Base-by-base conservation (phyloP, 2,329 filamentous ascomycete genomes). In the Colletotrichum cordylinicola region DNA sequence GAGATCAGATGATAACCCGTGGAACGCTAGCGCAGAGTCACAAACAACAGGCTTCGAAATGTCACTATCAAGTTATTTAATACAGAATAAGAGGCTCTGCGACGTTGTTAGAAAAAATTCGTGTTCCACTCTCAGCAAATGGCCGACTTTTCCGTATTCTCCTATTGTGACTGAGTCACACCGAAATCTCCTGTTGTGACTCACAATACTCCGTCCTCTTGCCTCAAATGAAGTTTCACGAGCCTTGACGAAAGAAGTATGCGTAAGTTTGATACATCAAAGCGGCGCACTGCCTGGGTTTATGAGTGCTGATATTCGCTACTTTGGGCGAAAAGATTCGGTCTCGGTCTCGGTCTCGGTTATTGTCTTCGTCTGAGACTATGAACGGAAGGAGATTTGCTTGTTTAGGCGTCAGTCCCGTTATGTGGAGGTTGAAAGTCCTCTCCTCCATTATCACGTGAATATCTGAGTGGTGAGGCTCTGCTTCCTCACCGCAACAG, bases 91-190 rank as follows among this genome's bases (percentile, higher is more conserved):
- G 39, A 48, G 39, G 18, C 39, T n/a, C 18, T 48, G 9, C 3
- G 2, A 48, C 39, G 18, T n/a, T 1, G 5, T n/a, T 6, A n/a
- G 5, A 48, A 4, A 6, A n/a, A 9, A 4, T 48, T 12, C 18
- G 5, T 12, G 0, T n/a, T n/a, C 9, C 4, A 4, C 18, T 48
- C 5, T 7, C 9, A n/a, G 9, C 9, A 18, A 48, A 3, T n/a
- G 9, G 39, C 39, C 10, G 39, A 48, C 39, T 48, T 48, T 48
- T n/a, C 39, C 18, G 39, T 48, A 6, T 48, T n/a, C 39, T 12
- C 5, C 18, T n/a, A 48, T 48, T 12, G 18, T 48, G 18, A 48
- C 18, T 48, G 39, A 48, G 18, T n/a, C 39, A 48, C 9, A 5
- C 39, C 39, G 16, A n/a, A n/a, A 12, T 48, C 37, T 18, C 37